Evolutionary conservation across 2,329 filamentous ascomycete genomes (phyloP), one percentile per base, ranked within the genome.

Genomic region (Fusarium goolgardi): DNA sequence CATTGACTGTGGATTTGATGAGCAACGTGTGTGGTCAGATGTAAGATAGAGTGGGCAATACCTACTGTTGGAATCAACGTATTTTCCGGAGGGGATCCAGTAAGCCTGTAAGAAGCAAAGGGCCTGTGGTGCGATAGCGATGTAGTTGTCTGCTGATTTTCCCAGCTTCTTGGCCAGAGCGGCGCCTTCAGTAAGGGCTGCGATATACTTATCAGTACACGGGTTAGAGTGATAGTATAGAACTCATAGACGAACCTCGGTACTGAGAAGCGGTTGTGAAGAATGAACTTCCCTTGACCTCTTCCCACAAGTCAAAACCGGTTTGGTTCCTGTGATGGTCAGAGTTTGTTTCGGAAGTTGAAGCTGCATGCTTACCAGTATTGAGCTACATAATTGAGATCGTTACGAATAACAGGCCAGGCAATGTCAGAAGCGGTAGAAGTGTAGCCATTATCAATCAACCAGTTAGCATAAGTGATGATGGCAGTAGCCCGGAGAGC

Each of bases 231-330:
- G n/a, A 18, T 5, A 21, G 12, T 31, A 7, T 9, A 20, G 34
- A 25, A 6, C 3, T 31, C 8, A 13, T 20, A 15, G 21, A 25
- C 64, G 84, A 75, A 72, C 88, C 84, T 70, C 92, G 87, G 75
- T 95, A 88, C 63, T 91, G 88, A 40, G 86, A 85, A 5, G 88
- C 86, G 32, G 89, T 80, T 2, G 92, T 96, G 78, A 95, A 96
- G 82, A 94, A 96, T 1, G 91, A 94, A 23, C 87, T 89, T 40
- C 91, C 91, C 25, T 83, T 81, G 16, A 94, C 87, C 76, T 96
- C 93, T 76, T 96, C 93, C 93, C 93, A 96, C 5, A 96, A 84
- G 76, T 96, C 93, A 73, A 88, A 96, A 8, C 86, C 85, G 0
- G 85, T 86, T 66, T 82, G 78, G 74, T 86, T 87, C 84, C 81